Base-by-base conservation (phyloP, 176 grass and related monocot genomes). In the Paspalum notatum region DNA sequence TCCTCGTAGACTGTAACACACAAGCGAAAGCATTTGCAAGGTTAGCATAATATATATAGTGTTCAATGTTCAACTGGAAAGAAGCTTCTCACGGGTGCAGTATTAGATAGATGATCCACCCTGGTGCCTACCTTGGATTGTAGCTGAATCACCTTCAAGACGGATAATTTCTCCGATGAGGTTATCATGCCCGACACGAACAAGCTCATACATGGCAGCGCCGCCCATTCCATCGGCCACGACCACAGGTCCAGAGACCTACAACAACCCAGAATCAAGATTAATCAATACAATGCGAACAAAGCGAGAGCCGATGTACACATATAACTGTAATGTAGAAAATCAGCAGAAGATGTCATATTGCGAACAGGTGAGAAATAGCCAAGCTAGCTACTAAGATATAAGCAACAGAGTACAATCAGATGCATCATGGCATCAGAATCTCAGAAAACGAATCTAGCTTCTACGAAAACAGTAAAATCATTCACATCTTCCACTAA, bases 171-270 rank as follows among this genome's bases (percentile, higher is more conserved):
- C 89, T 18, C 85, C 89, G 14, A 91, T 91, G 16, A 91, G 85
- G 0, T 87, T 87, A 47, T 87, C 85, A 0, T 91, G 39, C 0
- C 85, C 89, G 77, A 91, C 89, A 87, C 85, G 81, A 44, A 87
- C 89, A 20, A 91, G 85, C 69, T 87, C 85, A 77, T 87, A 91
- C 89, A 87, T 87, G 49, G 85, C 89, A 78, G 89, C 89, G 85
- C 81, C 89, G 12, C 74, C 89, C 94, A 97, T 97, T 85, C 94
- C 94, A 91, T 97, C 91, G 51, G 94, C 94, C 64, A 97, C 94
- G 5, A 97, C 94, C 54, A 97, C 94, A 78, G 91, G 94, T 48
- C 94, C 94, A 80, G 94, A 97, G 12, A 97, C 94, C 94, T 94
- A 70, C 1, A 83, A 62, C 25, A 56, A 85, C 18, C 40, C 22